Conservation (phyloP, 306 rosid species). For the Medicago truncatula region DNA sequence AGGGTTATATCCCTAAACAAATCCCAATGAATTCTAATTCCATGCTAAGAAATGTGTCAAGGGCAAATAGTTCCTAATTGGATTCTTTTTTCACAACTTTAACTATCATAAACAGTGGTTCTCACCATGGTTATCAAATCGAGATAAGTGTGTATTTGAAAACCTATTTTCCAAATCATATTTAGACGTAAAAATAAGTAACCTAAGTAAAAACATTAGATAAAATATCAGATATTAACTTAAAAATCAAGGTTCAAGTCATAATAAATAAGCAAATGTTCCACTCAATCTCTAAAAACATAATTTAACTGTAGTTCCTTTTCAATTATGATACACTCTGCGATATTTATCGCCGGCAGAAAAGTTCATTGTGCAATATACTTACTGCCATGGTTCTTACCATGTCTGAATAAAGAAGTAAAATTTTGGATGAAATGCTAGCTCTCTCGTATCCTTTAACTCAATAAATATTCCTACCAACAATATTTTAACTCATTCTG, state of each 20-base stretch:
- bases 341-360: neutral
- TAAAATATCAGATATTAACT: neutral
- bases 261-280: neutral
- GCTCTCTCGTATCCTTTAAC: constrained; percentile 23
- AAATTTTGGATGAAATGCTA: neutral
- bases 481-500: constrained; percentile 2
- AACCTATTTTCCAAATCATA: neutral
- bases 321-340: neutral
- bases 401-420: neutral
- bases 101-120: constrained; percentile 1
- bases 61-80: neutral
- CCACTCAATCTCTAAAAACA: neutral
- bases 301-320: neutral
- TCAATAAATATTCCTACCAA: constrained; percentile 23
- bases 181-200: neutral
- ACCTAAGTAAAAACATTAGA: neutral
- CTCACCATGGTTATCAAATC: neutral
- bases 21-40: neutral
- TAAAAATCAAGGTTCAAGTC: neutral
- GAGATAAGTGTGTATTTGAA: neutral
- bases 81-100: constrained; percentile 9
- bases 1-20: neutral
- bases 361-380: neutral
- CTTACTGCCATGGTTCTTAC: neutral
- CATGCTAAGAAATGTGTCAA: neutral